Evolutionary conservation across 495 filamentous ascomycete genomes (phyloP).

Genomic region (Daldinia vernicosa): DNA sequence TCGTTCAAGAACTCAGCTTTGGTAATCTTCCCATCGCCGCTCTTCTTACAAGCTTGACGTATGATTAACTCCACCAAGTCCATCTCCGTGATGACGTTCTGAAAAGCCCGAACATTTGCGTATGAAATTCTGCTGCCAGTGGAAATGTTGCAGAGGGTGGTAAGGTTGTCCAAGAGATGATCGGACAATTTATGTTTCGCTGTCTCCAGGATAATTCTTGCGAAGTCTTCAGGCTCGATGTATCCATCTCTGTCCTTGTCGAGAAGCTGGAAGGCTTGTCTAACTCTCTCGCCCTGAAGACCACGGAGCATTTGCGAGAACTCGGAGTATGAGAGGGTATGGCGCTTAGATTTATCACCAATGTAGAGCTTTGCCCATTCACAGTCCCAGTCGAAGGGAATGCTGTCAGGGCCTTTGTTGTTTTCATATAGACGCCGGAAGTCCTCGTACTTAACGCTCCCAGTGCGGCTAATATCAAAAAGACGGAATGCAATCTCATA

Average conservation of each 20-base stretch:
- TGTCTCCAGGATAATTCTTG: slow-evolving; percentile 92
- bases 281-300: slow-evolving; percentile 91
- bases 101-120: slow-evolving; percentile 95
- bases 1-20: slow-evolving; percentile 94
- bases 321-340: slow-evolving; percentile 92
- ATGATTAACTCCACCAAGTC: slow-evolving; percentile 94
- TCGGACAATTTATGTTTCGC: slow-evolving; percentile 97
- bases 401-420: slow-evolving; percentile 80
- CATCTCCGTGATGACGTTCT: slow-evolving; percentile 97
- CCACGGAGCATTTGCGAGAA: slow-evolving; percentile 98
- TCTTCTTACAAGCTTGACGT: slow-evolving; percentile 83
- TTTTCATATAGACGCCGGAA: slow-evolving; percentile 81
- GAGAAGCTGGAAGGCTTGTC: slow-evolving; percentile 91
- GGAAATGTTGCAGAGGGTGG: slow-evolving; percentile 94
- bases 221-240: slow-evolving; percentile 95
- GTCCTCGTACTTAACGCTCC: slow-evolving; percentile 85
- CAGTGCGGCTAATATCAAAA: slow-evolving; percentile 85
- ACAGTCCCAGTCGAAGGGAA: slow-evolving; percentile 96
- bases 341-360: slow-evolving; percentile 81
- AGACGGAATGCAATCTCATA: slow-evolving; percentile 98
- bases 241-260: slow-evolving; percentile 97
- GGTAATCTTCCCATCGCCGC: slow-evolving; percentile 89
- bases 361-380: slow-evolving; percentile 97
- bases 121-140: slow-evolving; percentile 93
- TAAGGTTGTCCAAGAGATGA: slow-evolving; percentile 91